Evolutionary conservation across 306 rosid species (phyloP).

Genomic region (Trifolium pratense): DNA sequence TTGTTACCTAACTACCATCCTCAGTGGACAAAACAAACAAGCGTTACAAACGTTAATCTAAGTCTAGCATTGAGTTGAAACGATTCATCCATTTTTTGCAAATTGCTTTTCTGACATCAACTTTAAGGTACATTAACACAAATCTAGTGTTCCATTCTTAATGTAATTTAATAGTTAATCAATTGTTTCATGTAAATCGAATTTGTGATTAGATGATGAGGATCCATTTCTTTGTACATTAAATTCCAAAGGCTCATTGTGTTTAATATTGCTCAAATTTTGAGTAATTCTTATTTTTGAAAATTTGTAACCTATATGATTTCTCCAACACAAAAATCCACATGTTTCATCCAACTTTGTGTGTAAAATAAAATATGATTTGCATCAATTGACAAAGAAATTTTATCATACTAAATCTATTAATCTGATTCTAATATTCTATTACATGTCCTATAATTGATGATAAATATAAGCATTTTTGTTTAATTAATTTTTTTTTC

Average conservation of each 20-base stretch:
- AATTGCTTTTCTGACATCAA: neutral
- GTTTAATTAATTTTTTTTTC: neutral
- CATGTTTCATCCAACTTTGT: neutral
- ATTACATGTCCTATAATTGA: too few species aligned
- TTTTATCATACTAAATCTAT: neutral
- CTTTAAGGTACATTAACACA: neutral
- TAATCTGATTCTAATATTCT: too few species aligned
- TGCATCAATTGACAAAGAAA: too few species aligned
- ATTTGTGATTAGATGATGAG: neutral
- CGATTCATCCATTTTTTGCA: conserved; percentile 17
- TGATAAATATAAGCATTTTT: too few species aligned
- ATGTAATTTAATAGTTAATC: neutral
- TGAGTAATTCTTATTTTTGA: neutral
- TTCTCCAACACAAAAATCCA: neutral
- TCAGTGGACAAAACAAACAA: neutral
- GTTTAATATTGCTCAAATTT: neutral
- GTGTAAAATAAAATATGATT: neutral
- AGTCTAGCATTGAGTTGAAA: conserved; percentile 4
- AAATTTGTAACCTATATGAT: neutral
- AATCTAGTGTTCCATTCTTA: neutral
- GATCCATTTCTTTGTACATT: neutral
- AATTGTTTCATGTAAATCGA: neutral
- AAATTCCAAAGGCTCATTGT: neutral
- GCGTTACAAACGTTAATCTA: conserved; percentile 30
- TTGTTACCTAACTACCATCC: neutral